Conservation (phyloP, 140 eudicot species). For the Artemisia princeps region DNA sequence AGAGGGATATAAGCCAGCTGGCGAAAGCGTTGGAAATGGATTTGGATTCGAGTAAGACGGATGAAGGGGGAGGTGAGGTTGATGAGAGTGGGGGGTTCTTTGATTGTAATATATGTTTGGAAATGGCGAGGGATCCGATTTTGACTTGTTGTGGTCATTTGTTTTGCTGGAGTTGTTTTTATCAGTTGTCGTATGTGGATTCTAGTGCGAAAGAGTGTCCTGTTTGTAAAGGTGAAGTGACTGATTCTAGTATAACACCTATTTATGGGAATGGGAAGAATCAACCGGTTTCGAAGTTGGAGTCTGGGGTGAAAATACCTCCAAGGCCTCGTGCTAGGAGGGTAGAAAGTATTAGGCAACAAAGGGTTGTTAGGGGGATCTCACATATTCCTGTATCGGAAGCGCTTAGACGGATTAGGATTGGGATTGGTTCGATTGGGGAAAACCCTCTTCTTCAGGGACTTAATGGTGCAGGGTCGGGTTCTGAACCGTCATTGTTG, state of each 20-base stretch:
- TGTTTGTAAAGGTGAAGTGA: conserved; percentile 80
- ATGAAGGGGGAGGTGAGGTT: conserved; percentile 27
- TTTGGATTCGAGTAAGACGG: conserved; percentile 37
- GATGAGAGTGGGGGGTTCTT: conserved; percentile 52
- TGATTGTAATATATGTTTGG: conserved; percentile 80
- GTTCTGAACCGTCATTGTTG: conserved; percentile 25
- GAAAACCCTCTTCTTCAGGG: conserved; percentile 33
- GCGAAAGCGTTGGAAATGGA: conserved; percentile 64
- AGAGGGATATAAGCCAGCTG: conserved; percentile 49
- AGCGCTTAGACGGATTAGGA: conserved; percentile 70
- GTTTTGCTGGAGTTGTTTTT: conserved; percentile 86
- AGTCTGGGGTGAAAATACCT: conserved; percentile 54
- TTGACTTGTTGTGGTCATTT: conserved; percentile 89
- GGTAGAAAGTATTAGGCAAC: conserved; percentile 68
- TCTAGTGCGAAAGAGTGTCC: conserved; percentile 81
- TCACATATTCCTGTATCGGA: conserved; percentile 73
- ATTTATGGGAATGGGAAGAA: conserved; percentile 57
- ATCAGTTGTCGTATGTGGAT: conserved; percentile 51
- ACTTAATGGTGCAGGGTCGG: conserved; percentile 19
- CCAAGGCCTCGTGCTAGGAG: conserved; percentile 77
- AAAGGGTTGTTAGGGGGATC: conserved; percentile 37
- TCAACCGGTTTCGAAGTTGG: conserved; percentile 34
- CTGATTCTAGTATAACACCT: conserved; percentile 54
- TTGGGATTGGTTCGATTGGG: conserved; percentile 49
- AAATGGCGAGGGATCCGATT: conserved; percentile 70